phyloP scores from a whole-genome alignment of 495 filamentous ascomycete species.

The Penicillium angulare region DNA sequence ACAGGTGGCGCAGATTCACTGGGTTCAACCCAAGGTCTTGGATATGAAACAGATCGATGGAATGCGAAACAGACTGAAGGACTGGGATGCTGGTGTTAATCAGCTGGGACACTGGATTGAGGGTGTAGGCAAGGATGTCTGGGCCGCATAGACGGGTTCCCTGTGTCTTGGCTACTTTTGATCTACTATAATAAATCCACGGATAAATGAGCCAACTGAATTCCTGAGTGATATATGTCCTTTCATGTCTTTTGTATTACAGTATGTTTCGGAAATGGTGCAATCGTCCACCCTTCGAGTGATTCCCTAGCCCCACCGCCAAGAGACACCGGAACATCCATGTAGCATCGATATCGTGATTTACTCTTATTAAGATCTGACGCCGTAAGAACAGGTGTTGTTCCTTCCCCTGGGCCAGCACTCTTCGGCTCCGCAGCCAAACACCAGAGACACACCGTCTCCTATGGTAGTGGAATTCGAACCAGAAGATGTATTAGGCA shows the following conservation, averaged over 20 bases:
- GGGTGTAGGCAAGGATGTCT: constrained; percentile 80
- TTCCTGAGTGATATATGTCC: neutral
- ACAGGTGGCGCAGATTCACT: constrained; percentile 89
- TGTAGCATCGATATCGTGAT: no score
- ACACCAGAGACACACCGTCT: neutral
- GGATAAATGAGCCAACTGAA: constrained; percentile 22
- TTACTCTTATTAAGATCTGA: no score
- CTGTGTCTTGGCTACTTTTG: constrained; percentile 10
- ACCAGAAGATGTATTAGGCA: constrained; percentile 22
- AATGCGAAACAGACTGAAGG: constrained; percentile 82
- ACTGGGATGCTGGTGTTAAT: constrained; percentile 96
- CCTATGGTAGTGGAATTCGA: neutral
- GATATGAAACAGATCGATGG: constrained; percentile 95
- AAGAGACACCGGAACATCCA: no score
- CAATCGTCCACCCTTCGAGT: no score
- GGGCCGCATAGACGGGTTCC: constrained; percentile 64
- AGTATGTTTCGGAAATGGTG: neutral
- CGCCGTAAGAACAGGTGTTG: no score
- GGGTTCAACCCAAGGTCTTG: constrained; percentile 97
- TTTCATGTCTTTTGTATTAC: constrained; percentile 10
- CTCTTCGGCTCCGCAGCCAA: neutral
- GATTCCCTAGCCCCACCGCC: no score
- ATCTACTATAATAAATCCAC: constrained; percentile 26
- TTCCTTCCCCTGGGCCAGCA: no score
- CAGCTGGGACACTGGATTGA: constrained; percentile 95